phyloP scores from a whole-genome alignment of 768 basidiomycete genomes.

The Boletus rubescentipes region DNA sequence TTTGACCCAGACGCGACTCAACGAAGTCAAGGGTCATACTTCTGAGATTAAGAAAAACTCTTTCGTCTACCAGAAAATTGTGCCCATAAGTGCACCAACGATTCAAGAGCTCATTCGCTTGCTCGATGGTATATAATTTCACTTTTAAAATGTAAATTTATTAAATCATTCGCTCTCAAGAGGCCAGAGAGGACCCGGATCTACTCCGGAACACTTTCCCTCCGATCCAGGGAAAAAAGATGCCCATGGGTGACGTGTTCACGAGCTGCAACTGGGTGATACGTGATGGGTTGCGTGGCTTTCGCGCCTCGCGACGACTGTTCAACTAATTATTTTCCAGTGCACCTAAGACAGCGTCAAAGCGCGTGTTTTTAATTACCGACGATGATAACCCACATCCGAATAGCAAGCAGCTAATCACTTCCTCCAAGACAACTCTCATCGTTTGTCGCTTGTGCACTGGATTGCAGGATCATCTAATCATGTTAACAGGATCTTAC shows the following conservation, averaged over 20 bases:
- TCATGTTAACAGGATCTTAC: conserved; percentile 62
- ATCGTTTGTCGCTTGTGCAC: conserved; percentile 43
- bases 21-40: conserved; percentile 37
- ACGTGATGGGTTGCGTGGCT: conserved; percentile 66
- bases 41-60: conserved; percentile 69
- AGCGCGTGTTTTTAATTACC: conserved; percentile 91
- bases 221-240: conserved; percentile 53
- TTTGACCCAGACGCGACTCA: conserved; percentile 21
- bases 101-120: conserved; percentile 78
- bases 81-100: conserved; percentile 73
- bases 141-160: background rate
- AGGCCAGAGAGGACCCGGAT: conserved; percentile 60
- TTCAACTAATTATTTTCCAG: conserved; percentile 37
- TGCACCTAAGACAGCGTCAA: conserved; percentile 85
- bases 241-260: conserved; percentile 87
- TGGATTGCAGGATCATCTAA: background rate
- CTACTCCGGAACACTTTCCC: conserved; percentile 61
- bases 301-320: conserved; percentile 15
- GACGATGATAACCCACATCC: conserved; percentile 55
- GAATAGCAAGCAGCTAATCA: conserved; percentile 58
- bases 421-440: conserved; percentile 70
- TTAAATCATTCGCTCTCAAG: conserved; percentile 37
- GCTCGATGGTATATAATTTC: conserved; percentile 59
- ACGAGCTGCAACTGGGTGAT: conserved; percentile 88
- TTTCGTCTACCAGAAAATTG: conserved; percentile 73